Conservation (phyloP, 192 early-diverging fungal species). For the Podila epigama region DNA sequence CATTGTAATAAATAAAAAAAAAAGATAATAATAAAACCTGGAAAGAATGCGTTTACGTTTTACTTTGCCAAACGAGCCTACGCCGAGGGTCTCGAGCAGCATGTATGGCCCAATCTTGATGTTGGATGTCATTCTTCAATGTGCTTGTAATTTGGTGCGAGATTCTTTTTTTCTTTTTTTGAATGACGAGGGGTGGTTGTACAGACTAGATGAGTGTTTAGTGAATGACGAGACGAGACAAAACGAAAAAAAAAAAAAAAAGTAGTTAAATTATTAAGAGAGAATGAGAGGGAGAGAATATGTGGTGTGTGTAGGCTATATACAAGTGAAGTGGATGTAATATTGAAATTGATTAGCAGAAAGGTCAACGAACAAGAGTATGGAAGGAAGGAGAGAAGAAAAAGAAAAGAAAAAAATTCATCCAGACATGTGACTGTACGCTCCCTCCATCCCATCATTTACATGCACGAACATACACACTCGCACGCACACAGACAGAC, state of each 20-base stretch:
- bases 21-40: too few relatives aligned
- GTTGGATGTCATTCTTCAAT: conserved; percentile 56
- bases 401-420: neutral
- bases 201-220: neutral
- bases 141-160: neutral
- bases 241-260: neutral
- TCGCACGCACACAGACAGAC: too few relatives aligned
- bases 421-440: too few relatives aligned
- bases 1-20: too few relatives aligned
- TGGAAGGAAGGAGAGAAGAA: neutral
- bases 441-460: too few relatives aligned
- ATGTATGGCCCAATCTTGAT: conserved; percentile 90
- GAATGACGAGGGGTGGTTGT: neutral
- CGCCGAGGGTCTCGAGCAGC: conserved; percentile 93
- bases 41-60: too few relatives aligned
- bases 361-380: neutral
- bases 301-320: neutral
- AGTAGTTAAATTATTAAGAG: neutral
- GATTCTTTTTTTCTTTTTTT: neutral
- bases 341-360: neutral
- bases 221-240: neutral
- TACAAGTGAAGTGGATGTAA: neutral
- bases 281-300: neutral
- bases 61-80: conserved; percentile 98
- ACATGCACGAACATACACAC: too few relatives aligned